Conservation (phyloP, 371 early-diverging fungal species). For the Rhizopus microsporus region DNA sequence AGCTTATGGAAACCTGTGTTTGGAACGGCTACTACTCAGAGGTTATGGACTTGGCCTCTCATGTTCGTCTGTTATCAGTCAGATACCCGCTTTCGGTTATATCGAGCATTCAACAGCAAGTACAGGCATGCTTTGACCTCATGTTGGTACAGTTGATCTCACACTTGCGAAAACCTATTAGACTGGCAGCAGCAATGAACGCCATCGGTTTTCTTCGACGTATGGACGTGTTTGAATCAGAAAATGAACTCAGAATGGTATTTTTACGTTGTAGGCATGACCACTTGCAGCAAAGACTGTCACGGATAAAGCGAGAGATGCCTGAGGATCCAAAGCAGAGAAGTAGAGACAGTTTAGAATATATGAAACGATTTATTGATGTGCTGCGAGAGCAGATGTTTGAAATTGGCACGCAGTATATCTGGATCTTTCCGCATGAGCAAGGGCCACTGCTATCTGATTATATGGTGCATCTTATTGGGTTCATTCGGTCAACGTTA, state of each 20-base stretch:
- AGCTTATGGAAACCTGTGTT: constrained; percentile 82
- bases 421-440: constrained; percentile 74
- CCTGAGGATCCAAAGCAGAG: constrained; percentile 25
- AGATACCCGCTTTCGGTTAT: constrained; percentile 63
- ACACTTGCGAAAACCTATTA: constrained; percentile 73
- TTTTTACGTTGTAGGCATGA: constrained; percentile 76
- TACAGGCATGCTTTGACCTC: constrained; percentile 61
- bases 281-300: constrained; percentile 58
- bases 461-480: constrained; percentile 52
- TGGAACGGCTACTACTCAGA: constrained; percentile 83
- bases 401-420: constrained; percentile 82
- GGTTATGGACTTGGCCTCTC: constrained; percentile 80
- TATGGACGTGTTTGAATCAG: constrained; percentile 70
- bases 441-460: constrained; percentile 50
- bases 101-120: constrained; percentile 62
- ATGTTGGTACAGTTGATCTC: constrained; percentile 75
- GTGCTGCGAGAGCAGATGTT: constrained; percentile 77
- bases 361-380: constrained; percentile 74
- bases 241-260: constrained; percentile 70
- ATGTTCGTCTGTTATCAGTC: constrained; percentile 65
- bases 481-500: constrained; percentile 36
- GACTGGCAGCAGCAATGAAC: constrained; percentile 76
- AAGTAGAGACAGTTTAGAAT: constrained; percentile 63
- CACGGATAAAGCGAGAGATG: constrained; percentile 32
- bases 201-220: constrained; percentile 80